Base-by-base conservation (phyloP, 2,329 filamentous ascomycete genomes). In the Parastagonospora avenae region DNA sequence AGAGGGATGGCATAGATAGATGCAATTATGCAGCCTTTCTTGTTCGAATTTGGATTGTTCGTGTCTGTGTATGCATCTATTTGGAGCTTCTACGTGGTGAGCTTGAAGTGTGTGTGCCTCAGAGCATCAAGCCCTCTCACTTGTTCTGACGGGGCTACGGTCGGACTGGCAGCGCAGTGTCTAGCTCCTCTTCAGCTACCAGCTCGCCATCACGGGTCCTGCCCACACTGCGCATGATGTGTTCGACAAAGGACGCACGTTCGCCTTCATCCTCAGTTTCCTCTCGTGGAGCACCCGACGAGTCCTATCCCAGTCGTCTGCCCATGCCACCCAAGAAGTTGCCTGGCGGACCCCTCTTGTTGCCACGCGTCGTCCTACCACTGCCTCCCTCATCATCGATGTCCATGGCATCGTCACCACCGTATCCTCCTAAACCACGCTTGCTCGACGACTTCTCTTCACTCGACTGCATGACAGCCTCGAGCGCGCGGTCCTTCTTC, bases 401-500 rank as follows among this genome's bases (percentile, higher is more conserved):
- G 16, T 74, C 72, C 72, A 74, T 74, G 7, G 59, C 53, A 57
- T 74, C 71, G 4, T 70, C 70, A 1, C 64, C 67, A 6, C 55
- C 62, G 48, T 49, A 35, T 46, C 57, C 63, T 24, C 55, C 50
- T 7, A 57, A 27, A 15, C 57, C 60, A 27, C 62, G 51, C 54
- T 68, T 68, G 49, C 57, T 62, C n/a, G 43, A 36, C 6, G 53
- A 45, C 59, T 71, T 71, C 36, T 72, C 68, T 5, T 72, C 67
- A 8, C 37, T 48, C 12, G 37, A 46, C 52, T 58, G 59, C 54
- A 68, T 59, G 15, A 55, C 57, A 9, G 59, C 57, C 41, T 73
- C 73, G 28, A 77, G 56, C 40, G 77, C 75, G 46, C 72, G 62
- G 53, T 67, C 74, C 64, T 63, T 74, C 73, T 74, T 76, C 57